Evolutionary conservation across 225 moss, liverwort and hornwort species (phyloP), one percentile per base, ranked within the genome.

Genomic region (Asterella californica): DNA sequence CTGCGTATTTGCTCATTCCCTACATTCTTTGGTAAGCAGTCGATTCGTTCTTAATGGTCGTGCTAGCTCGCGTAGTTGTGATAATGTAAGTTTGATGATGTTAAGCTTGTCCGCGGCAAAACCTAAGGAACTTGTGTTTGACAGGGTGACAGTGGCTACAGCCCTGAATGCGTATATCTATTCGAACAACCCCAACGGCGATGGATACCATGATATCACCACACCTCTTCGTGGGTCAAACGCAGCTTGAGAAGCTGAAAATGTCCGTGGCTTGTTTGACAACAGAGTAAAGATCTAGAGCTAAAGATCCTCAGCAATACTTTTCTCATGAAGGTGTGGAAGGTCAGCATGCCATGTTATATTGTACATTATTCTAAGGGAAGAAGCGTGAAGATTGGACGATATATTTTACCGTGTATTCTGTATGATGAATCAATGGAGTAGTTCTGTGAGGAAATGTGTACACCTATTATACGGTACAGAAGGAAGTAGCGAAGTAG

Each of bases 1-100:
- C 96, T 72, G 90, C 86, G 37, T 91, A 91, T 79, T 76, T 97
- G 83, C 81, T 97, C 80, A 78, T 97, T 59, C 96, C 96, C 45
- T 97, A 94, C 70, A 86, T 97, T 72, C 79, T 76, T 70, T 97
- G 96, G 96, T 96, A 87, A 65, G 87, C 19, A 66, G 62, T 37
- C 71, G 33, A 6, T 46, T 47, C 29, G 0, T 6, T 29, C 53
- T 9, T 15, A 37, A 18, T 61, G 27, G 34, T 22, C 9, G 18
- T 76, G 25, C 19, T 37, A 60, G 36, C 4, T 1, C 34, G 27
- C 29, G 22, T 42, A 42, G 4, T 42, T 42, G 4, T 42, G 42
- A 42, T 42, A 42, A 42, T n/a, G n/a, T 42, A 42, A 3, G 42
- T 2, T 7, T 42, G 42, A 7, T 42, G 3, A 42, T 42, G 42